Conservation (phyloP, 306 rosid genomes). For the Begonia masoniana region DNA sequence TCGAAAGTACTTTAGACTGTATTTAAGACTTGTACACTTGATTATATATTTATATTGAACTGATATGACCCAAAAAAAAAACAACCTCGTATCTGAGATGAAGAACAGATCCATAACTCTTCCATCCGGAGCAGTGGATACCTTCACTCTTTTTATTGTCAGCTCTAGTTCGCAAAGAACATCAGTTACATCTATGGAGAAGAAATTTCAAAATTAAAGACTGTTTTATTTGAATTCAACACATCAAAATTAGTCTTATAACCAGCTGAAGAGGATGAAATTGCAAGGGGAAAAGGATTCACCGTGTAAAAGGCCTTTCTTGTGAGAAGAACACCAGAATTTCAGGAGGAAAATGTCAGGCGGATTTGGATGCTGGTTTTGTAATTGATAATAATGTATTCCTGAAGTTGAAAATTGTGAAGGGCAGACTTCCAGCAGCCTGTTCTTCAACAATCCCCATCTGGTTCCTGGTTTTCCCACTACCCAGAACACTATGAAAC, state of each 20-base stretch:
- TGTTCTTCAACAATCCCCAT: constrained; percentile 40
- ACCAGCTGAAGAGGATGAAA: background rate
- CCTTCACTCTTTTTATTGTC: constrained; percentile 43
- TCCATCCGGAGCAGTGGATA: constrained; percentile 48
- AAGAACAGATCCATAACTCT: constrained; percentile 53
- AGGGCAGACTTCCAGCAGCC: constrained; percentile 43
- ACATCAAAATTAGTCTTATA: background rate
- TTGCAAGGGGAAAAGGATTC: background rate
- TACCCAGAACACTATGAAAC: constrained; percentile 47
- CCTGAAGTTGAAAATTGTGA: constrained; percentile 33
- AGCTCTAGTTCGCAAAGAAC: constrained; percentile 46
- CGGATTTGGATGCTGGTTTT: constrained; percentile 24
- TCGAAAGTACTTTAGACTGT: too few species aligned
- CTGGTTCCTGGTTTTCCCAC: constrained; percentile 30
- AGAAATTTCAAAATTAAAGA: background rate
- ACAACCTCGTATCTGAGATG: constrained; percentile 46
- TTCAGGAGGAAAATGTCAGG: constrained; percentile 38
- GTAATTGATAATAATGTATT: constrained; percentile 24
- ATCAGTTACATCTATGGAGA: constrained; percentile 32
- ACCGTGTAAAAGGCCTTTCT: constrained; percentile 44
- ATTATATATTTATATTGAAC: background rate
- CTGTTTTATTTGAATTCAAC: background rate
- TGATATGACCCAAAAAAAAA: background rate
- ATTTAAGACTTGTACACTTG: too few species aligned
- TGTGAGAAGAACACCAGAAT: constrained; percentile 42